Conservation (phyloP, 1,139 yeast genomes). For the Yamadazyma kanchanaburiensis region DNA sequence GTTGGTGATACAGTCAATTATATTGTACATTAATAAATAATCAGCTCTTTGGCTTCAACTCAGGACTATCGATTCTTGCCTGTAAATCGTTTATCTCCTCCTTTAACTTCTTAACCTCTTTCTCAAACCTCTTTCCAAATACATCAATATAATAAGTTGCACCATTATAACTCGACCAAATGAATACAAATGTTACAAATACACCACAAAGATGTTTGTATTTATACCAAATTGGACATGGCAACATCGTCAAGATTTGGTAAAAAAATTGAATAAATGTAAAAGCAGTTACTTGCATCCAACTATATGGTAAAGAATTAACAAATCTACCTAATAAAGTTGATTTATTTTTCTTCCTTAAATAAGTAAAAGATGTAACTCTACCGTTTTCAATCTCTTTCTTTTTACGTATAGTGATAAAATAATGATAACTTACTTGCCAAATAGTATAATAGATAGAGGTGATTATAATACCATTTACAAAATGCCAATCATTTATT, state of each 20-base stretch:
- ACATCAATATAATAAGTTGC: conserved; percentile 92
- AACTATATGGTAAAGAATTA: conserved; percentile 74
- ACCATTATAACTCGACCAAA: conserved; percentile 85
- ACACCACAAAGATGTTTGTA: conserved; percentile 63
- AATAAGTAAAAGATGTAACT: conserved; percentile 83
- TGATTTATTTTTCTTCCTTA: conserved; percentile 67
- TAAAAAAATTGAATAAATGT: conserved; percentile 83
- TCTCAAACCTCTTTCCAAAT: conserved; percentile 83
- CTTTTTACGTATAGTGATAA: conserved; percentile 76
- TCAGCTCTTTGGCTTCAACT: conserved; percentile 12
- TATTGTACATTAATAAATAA: not conserved
- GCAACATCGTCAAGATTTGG: conserved; percentile 83
- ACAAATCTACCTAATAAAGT: conserved; percentile 73
- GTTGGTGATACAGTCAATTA: no score
- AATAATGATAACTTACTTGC: conserved; percentile 89
- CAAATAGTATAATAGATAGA: conserved; percentile 85
- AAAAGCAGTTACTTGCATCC: conserved; percentile 81
- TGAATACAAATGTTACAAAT: conserved; percentile 68
- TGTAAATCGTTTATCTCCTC: conserved; percentile 62
- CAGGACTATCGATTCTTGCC: conserved; percentile 32
- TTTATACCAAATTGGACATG: conserved; percentile 84
- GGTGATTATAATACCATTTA: conserved; percentile 73
- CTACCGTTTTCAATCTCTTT: conserved; percentile 83
- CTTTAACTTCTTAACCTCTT: conserved; percentile 71
- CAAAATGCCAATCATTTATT: conserved; percentile 65